These are phyloP conservation scores for Vitis rupestris DNA, from an alignment of 164 flowering plant genomes.

Conservation along the genomic window DNA sequence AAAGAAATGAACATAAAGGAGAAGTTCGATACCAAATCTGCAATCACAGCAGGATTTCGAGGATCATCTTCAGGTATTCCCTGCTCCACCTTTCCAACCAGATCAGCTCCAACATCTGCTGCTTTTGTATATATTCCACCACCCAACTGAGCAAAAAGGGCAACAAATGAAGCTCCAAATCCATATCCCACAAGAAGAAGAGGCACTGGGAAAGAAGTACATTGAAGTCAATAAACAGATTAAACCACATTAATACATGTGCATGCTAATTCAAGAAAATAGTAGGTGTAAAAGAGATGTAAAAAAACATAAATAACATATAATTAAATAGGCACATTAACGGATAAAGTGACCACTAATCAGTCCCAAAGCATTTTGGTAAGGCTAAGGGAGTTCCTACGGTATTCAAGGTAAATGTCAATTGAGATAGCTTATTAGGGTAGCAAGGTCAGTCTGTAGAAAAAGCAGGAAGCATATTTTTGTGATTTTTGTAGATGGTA, in stretches of 20 bases:
- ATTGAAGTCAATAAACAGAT: slow-evolving; percentile 1
- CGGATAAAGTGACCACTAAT: too few relatives aligned
- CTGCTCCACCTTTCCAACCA: slow-evolving; percentile 98
- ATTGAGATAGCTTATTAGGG: too few relatives aligned
- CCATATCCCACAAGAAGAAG: slow-evolving; percentile 99
- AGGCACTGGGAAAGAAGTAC: slow-evolving; percentile 63
- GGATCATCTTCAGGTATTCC: slow-evolving; percentile 99
- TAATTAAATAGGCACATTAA: too few relatives aligned
- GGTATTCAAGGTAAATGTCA: too few relatives aligned
- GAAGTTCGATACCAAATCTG: slow-evolving; percentile 77
- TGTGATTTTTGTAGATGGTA: too few relatives aligned
- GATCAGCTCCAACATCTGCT: slow-evolving; percentile 99
- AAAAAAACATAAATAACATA: background rate
- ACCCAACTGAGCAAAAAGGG: slow-evolving; percentile 98
- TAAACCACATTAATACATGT: background rate
- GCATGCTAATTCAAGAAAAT: background rate
- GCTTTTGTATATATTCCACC: slow-evolving; percentile 99
- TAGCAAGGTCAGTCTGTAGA: too few relatives aligned
- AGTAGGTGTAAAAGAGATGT: background rate
- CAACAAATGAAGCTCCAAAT: slow-evolving; percentile 99
- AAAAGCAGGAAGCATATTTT: too few relatives aligned
- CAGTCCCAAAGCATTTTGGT: too few relatives aligned
- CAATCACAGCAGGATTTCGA: slow-evolving; percentile 98
- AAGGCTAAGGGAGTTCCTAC: too few relatives aligned
- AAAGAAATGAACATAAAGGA: background rate